Base-by-base conservation (phyloP, 352 stramenopile species). In the Thraustotheca clavata region DNA sequence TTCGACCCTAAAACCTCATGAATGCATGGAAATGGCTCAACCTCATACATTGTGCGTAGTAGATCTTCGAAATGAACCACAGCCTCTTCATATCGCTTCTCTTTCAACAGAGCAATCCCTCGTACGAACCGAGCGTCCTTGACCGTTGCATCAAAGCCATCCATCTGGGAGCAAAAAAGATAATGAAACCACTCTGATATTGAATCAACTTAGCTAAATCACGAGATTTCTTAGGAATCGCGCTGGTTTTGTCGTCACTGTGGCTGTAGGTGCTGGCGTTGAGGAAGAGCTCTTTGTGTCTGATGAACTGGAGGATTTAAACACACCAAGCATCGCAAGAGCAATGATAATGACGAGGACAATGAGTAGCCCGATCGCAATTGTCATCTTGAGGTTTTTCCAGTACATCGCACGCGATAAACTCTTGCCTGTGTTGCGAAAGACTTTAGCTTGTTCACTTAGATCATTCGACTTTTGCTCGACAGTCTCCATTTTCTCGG, bases 391-490 rank as follows among this genome's bases (percentile, higher is more conserved):
- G 60, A 89, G 73, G 71, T 94, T 91, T 68, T 91, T 90, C 84
- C 82, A 91, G 82, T 83, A 91, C 82, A 94, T 91, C 38, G 77
- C 71, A 50, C 82, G 81, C 41, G 79, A 79, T 47, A 94, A 66
- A 61, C 89, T 88, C 46, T 82, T 83, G 2, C 84, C 80, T 8
- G 77, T 89, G 71, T 91, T 91, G 55, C 81, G 79, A 47, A 91
- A 94, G 35, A 91, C 80, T 61, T 91, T 94, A 67, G 82, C 84
- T 49, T 94, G 84, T 62, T 91, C 82, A 68, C 86, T 91, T 49
- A 94, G 73, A 67, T 91, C 84, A 62, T 89, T 91, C 46, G 82
- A 89, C 70, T 91, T 94, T 60, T 91, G 82, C 67, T 94, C 82
- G 14, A 94, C 80, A 31, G 87, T 74, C 50, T 94, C 82, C 80